Evolutionary conservation across 176 grass and related monocot species (phyloP), one percentile per base, ranked within the genome.

Genomic region (Bromus sterilis): DNA sequence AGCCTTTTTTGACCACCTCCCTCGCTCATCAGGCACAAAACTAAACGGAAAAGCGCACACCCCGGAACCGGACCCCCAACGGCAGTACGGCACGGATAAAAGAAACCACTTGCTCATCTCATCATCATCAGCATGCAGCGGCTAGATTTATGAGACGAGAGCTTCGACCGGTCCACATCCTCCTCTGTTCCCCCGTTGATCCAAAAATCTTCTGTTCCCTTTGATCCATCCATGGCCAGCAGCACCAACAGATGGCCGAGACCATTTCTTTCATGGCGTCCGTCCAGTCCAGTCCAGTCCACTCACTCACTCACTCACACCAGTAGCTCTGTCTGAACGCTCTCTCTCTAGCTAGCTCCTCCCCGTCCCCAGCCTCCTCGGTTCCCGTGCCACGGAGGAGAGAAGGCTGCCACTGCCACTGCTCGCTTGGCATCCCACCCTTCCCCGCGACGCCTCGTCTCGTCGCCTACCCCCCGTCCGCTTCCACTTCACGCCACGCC

Each of bases 361-460:
- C 57, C 37, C 18, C 9, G 20, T 51, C 51, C 18, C 7, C 43
- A n/a, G 12, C 76, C 15, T 16, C 55, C 66, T 89, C 51, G 76
- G 31, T 13, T 41, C 51, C 53, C 33, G 71, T 12, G 77, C 70
- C 34, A 24, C 21, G 53, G 30, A 56, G 20, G 6, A 14, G 34
- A 37, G 58, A 86, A 76, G 46, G 55, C 31, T 79, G 66, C 75
- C 5, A 1, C 28, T 20, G 11, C 15, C 7, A 23, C 43, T 69
- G 67, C 42, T 11, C 69, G 48, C 55, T n/a, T 86, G 53, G 63
- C 80, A 65, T 56, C 34, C 55, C 18, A 55, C 55, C 80, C 58
- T 28, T 66, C 80, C 57, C 3, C n/a, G n/a, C 59, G 66, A 84
- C 67, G 67, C 58, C 28, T 80, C 80, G 0, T 7, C 58, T 14